Evolutionary conservation across 73 alveolate species (phyloP), one percentile per base, ranked within the genome.

Genomic region (Effrenium voratum): DNA sequence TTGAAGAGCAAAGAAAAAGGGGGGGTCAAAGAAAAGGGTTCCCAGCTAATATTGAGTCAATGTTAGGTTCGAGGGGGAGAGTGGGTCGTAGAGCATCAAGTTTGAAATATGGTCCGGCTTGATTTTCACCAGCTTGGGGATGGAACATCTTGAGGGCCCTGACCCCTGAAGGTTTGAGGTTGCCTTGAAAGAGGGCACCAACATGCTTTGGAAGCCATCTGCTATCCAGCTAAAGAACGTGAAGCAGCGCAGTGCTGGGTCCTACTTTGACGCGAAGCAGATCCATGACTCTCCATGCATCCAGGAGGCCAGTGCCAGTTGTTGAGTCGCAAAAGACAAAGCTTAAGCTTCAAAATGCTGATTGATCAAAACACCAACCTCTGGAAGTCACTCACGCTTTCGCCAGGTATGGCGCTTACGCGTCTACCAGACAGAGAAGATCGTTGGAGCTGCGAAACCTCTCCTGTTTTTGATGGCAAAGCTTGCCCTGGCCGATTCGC

Each of bases 391-490:
- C n/a, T n/a, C n/a, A n/a, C n/a, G n/a, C n/a, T n/a, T n/a, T n/a
- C n/a, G 38, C 16, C 38, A 77, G 88, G 88, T 77, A 10, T 77
- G 88, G 88, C 34, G 88, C 26, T 41, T 77, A 2, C 6, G 88
- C 63, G 44, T 77, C 13, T 77, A 44, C 63, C 10, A 19, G 22
- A 77, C 19, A 24, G 88, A 77, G 88, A 77, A 77, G 63, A 77
- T 77, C 26, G 28, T 77, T 5, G 88, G 88, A 19, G 88, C 88
- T 38, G 88, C 88, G 44, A 77, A 77, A 43, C 88, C 88, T 34
- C 43, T 77, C 63, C 57, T 77, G 10, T 77, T 77, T n/a, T 8
- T 40, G 2, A 10, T 40, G 0, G 41, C 34, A 26, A 15, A 41
- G 63, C 28, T 77, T 59, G 19, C 40, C 57, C 44, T 77, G 60